Evolutionary conservation across 805 yeast genomes (phyloP), one percentile per base, ranked within the genome.

Genomic region (Saccharomyces kudriavzevii): DNA sequence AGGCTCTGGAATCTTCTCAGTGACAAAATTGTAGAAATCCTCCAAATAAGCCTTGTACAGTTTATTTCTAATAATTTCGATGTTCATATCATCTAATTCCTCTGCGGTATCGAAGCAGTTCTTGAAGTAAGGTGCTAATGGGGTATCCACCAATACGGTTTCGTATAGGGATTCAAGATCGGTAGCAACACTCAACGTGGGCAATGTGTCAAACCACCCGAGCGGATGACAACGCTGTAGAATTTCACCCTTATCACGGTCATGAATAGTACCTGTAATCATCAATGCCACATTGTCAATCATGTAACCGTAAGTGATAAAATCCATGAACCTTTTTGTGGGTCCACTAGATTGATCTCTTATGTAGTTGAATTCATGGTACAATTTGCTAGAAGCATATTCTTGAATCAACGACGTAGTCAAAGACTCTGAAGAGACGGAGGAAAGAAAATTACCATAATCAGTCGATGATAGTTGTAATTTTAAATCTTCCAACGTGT

Each of bases 131-230:
- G 97, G 96, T 0, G 99, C 98, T 67, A 94, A 79, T 4, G 99
- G 99, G 5, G 99, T 94, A 72, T 94, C 99, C 52, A 94, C 85
- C 55, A 94, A 76, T 13, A 94, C 99, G 1, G 95, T 87, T 64
- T 86, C 86, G 74, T 92, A 94, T 63, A 94, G 78, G n/a, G 94
- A 83, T 63, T 90, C 96, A 54, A 92, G 82, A 70, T 92, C 98
- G 1, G 97, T 89, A 49, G 98, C 97, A 49, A 92, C 94, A 14
- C 94, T 82, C 54, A 94, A 77, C 0, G 98, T 92, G 35, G 99
- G 99, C 61, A 94, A 80, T 6, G 98, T 92, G 62, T 94, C 99
- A 66, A 94, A 94, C 97, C 97, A 91, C 47, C 99, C 99, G 62
- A 94, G 77, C 0, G 99, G 99, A 69, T 94, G 96, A 69, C 97